phyloP scores from a whole-genome alignment of 106 monocot genomes.

The Hemerocallis citrina region DNA sequence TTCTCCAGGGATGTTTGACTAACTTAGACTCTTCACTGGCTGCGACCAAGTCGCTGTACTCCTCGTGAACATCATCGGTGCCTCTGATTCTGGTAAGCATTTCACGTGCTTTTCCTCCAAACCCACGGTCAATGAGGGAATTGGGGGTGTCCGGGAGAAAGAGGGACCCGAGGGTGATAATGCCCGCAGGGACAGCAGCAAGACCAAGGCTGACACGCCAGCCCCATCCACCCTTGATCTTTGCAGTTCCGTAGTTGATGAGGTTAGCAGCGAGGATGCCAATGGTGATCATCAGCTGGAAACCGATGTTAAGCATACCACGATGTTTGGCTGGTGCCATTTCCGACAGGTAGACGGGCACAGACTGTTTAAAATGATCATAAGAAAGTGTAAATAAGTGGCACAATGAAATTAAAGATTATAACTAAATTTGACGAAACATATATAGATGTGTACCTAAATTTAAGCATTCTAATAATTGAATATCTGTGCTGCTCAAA shows the following conservation, averaged over 20 bases:
- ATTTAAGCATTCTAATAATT: too few relatives aligned
- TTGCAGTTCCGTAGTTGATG: conserved; percentile 29
- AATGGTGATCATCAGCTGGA: conserved; percentile 34
- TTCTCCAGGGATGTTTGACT: conserved; percentile 25
- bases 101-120: conserved; percentile 7
- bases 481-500: too few relatives aligned
- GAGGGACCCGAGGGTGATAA: conserved; percentile 25
- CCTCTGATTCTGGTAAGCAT: conserved; percentile 33
- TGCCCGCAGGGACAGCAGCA: conserved; percentile 20
- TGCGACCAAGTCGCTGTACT: conserved; percentile 22
- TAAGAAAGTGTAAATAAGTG: neutral
- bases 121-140: conserved; percentile 38
- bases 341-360: conserved; percentile 24
- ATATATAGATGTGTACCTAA: too few relatives aligned
- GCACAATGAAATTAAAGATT: too few relatives aligned
- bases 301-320: conserved; percentile 27
- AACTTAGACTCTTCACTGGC: conserved; percentile 23
- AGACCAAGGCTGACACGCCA: conserved; percentile 29
- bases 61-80: conserved; percentile 27
- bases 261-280: conserved; percentile 28
- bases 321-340: conserved; percentile 24
- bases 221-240: conserved; percentile 21
- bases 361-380: conserved; percentile 10
- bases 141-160: conserved; percentile 45
- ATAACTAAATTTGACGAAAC: too few relatives aligned